Conservation (phyloP, 495 filamentous ascomycete genomes). For the Neurospora africana region DNA sequence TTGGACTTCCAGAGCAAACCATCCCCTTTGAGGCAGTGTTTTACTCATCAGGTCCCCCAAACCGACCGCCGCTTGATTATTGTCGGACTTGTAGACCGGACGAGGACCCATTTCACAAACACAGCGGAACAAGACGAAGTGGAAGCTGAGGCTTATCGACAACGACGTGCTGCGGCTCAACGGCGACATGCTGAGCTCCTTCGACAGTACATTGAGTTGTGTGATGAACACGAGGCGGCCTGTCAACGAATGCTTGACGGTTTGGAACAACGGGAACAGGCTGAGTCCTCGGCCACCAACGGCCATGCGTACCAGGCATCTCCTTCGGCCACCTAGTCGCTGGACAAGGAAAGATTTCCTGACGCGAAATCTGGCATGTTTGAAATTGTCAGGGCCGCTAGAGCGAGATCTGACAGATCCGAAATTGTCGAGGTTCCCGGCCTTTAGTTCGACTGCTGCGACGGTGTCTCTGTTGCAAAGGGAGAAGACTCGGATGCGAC, state of each 20-base stretch:
- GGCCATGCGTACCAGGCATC: neutral
- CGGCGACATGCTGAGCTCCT: neutral
- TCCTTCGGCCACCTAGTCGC: neutral
- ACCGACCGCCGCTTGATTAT: neutral
- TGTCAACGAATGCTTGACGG: neutral
- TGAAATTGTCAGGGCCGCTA: neutral
- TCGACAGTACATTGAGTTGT: neutral
- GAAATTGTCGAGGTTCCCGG: neutral
- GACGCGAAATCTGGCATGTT: neutral
- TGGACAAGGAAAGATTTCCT: neutral
- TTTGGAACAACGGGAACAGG: neutral
- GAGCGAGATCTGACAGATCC: neutral
- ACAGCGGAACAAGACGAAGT: neutral
- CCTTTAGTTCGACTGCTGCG: neutral
- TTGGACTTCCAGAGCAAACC: neutral
- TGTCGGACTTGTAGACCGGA: neutral
- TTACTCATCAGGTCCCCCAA: neutral
- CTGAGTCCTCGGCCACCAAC: neutral
- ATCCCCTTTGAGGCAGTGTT: neutral
- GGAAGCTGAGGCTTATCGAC: neutral
- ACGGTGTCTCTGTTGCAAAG: neutral
- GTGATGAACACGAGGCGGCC: neutral
- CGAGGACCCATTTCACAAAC: neutral
- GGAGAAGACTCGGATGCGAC: neutral
- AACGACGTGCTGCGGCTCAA: neutral